These are phyloP conservation scores for Barnettozyma sp. DNA, from an alignment of 805 yeast genomes.

Conservation along the genomic window DNA sequence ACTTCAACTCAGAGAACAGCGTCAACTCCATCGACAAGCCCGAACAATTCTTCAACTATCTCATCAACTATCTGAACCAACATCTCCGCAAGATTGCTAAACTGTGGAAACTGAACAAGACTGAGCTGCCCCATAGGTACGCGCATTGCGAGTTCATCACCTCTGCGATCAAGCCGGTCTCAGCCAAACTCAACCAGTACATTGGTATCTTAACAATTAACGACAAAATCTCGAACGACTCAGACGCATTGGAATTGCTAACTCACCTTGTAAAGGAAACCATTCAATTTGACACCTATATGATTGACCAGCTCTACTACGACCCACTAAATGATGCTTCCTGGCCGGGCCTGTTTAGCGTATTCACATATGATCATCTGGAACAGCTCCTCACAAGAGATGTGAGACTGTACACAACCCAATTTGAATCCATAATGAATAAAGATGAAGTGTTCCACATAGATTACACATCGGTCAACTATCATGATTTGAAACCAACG, in stretches of 20 bases:
- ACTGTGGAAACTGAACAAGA: conserved; percentile 31
- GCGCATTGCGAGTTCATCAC: conserved; percentile 35
- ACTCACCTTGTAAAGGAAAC: conserved; percentile 35
- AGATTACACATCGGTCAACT: conserved; percentile 34
- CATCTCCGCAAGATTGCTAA: conserved; percentile 35
- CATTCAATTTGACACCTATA: conserved; percentile 30
- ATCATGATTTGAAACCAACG: conserved; percentile 29
- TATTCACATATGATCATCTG: conserved; percentile 24
- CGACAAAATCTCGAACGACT: conserved; percentile 13
- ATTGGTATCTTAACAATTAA: conserved; percentile 19
- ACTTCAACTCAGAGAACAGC: conserved; percentile 39
- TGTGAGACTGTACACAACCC: conserved; percentile 34
- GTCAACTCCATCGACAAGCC: conserved; percentile 42
- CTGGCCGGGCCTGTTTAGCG: conserved; percentile 27
- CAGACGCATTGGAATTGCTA: conserved; percentile 15
- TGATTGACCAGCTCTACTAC: conserved; percentile 37
- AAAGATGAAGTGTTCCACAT: conserved; percentile 38
- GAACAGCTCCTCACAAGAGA: conserved; percentile 46
- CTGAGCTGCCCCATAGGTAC: conserved; percentile 23
- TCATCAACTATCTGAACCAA: conserved; percentile 38
- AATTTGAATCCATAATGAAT: conserved; percentile 38
- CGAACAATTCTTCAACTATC: conserved; percentile 45
- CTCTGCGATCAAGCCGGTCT: conserved; percentile 34
- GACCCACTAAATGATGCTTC: conserved; percentile 25
- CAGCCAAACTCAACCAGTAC: conserved; percentile 33